phyloP scores from a whole-genome alignment of 352 stramenopile species.

The Pythium coloratum region DNA sequence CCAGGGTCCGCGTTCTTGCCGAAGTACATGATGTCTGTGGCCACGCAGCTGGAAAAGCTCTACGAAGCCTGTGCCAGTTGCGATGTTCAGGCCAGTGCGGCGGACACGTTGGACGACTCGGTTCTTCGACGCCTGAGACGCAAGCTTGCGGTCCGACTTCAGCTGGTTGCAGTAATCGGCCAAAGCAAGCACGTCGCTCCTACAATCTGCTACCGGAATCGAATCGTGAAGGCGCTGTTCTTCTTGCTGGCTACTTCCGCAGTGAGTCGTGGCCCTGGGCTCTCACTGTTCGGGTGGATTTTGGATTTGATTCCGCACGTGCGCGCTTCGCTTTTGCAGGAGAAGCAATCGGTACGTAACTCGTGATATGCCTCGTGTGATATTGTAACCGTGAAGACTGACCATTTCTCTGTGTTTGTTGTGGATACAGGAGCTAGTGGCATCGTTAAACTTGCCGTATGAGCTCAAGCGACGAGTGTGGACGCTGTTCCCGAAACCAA shows the following conservation, averaged over 20 bases:
- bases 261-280: constrained; percentile 49
- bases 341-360: constrained; percentile 75
- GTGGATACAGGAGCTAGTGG: constrained; percentile 60
- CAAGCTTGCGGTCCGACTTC: constrained; percentile 75
- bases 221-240: constrained; percentile 84
- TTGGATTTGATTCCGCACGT: constrained; percentile 82
- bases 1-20: constrained; percentile 70
- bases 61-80: constrained; percentile 61
- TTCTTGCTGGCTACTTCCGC: constrained; percentile 69
- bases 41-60: constrained; percentile 69
- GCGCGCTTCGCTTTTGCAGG: constrained; percentile 68
- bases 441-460: constrained; percentile 53
- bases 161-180: constrained; percentile 73
- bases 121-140: constrained; percentile 62
- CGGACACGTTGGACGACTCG: constrained; percentile 12
- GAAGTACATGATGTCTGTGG: constrained; percentile 88
- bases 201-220: constrained; percentile 83
- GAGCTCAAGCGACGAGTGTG: constrained; percentile 68
- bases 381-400: constrained; percentile 3
- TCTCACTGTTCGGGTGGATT: constrained; percentile 88
- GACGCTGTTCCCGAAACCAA: constrained; percentile 63
- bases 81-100: constrained; percentile 30
- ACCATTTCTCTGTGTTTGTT: constrained; percentile 11
- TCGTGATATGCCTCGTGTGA: not conserved
- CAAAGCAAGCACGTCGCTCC: constrained; percentile 75